phyloP scores from a whole-genome alignment of 257 asterid species.

The Solanum virginianum region DNA sequence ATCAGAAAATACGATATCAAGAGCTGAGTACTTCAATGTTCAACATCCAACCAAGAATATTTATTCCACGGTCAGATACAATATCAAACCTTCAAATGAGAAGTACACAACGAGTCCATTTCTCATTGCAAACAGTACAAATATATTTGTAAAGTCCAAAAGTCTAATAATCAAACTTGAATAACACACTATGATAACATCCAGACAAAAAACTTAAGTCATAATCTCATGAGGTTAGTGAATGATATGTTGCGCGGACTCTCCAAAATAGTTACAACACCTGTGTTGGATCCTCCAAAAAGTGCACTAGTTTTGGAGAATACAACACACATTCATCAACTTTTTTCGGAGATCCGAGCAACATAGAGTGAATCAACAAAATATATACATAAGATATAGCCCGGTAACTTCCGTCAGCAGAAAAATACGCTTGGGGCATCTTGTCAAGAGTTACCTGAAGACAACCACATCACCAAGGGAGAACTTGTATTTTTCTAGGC shows the following conservation, averaged over 20 bases:
- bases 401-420: neutral
- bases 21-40: neutral
- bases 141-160: neutral
- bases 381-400: neutral
- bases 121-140: neutral
- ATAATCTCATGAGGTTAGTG: neutral
- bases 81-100: neutral
- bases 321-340: neutral
- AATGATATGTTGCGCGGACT: neutral
- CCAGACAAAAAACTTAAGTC: neutral
- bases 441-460: slow-evolving; percentile 37
- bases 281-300: neutral
- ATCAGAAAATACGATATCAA: neutral
- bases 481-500: slow-evolving; percentile 70
- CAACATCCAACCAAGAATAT: neutral
- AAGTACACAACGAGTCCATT: neutral
- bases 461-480: slow-evolving; percentile 74
- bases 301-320: neutral
- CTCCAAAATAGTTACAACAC: neutral
- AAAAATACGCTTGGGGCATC: neutral
- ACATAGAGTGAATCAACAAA: neutral
- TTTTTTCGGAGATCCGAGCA: neutral
- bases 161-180: neutral
- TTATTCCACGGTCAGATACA: neutral
- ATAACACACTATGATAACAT: neutral